A percentile compares a stretch with the other conserved stretches of the same genome.
Conservation (phyloP, 768 basidiomycete genomes). For the Leucogyrophana mollusca region DNA sequence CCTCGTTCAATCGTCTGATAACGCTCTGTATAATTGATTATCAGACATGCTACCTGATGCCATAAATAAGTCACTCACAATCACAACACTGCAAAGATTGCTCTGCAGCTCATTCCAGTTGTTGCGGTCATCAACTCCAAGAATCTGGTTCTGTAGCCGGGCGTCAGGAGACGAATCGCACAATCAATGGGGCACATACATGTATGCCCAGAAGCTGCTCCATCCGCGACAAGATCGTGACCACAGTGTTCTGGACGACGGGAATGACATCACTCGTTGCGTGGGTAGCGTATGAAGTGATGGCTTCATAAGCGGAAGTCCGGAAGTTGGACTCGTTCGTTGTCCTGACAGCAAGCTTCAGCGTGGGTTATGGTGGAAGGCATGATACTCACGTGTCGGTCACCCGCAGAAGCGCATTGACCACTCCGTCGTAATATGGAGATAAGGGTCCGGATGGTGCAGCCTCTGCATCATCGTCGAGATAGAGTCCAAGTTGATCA, state of each 20-base stretch:
- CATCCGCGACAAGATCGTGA: conserved; percentile 86
- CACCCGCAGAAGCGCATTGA: conserved; percentile 78
- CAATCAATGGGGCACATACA: conserved; percentile 40
- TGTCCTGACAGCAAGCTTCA: conserved; percentile 42
- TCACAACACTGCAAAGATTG: conserved; percentile 89
- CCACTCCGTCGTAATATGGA: conserved; percentile 85
- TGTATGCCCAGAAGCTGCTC: conserved; percentile 84
- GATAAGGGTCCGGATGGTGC: conserved; percentile 66
- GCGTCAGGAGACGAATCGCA: not conserved
- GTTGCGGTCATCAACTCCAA: conserved; percentile 93
- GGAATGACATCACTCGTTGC: conserved; percentile 76
- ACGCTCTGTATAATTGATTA: conserved; percentile 54
- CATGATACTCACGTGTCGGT: conserved; percentile 72
- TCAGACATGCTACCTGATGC: conserved; percentile 1
- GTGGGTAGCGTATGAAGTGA: conserved; percentile 82
- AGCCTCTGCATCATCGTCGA: conserved; percentile 59
- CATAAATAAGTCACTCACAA: conserved; percentile 48
- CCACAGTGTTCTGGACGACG: conserved; percentile 78
- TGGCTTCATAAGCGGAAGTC: conserved; percentile 94
- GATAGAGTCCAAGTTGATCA: conserved; percentile 74
- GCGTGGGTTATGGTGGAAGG: not conserved
- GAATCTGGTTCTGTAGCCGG: conserved; percentile 73
- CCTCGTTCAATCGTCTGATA: conserved; percentile 77
- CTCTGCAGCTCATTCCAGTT: conserved; percentile 99
- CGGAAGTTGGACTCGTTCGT: conserved; percentile 91